These are phyloP conservation scores for Candida pseudoviswanathii DNA, from an alignment of 1,139 yeast genomes.

Conservation along the genomic window DNA sequence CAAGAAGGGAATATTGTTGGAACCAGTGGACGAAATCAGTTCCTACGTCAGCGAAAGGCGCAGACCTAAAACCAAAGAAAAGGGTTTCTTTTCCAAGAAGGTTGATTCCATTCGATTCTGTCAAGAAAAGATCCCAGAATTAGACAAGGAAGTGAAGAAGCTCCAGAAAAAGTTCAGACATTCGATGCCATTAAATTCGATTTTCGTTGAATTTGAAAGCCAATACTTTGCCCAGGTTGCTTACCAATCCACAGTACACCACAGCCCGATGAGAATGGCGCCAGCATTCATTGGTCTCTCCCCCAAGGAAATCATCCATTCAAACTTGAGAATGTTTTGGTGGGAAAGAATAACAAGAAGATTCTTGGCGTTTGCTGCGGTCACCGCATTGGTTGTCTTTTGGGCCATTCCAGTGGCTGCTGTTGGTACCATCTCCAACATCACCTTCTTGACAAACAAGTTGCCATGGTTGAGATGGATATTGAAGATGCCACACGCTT, in stretches of 20 bases:
- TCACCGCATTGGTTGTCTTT: constrained; percentile 61
- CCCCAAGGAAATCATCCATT: constrained; percentile 68
- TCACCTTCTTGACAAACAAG: constrained; percentile 61
- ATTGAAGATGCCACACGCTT: constrained; percentile 55
- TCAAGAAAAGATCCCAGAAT: constrained; percentile 52
- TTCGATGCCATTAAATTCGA: constrained; percentile 53
- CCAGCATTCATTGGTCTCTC: constrained; percentile 58
- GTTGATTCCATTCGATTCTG: constrained; percentile 64
- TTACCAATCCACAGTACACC: constrained; percentile 59
- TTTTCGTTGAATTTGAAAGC: constrained; percentile 69
- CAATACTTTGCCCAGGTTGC: constrained; percentile 75
- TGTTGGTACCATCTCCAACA: constrained; percentile 77
- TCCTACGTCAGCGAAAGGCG: constrained; percentile 76
- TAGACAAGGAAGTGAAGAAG: constrained; percentile 55
- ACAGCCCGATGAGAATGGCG: constrained; percentile 50
- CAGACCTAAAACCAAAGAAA: constrained; percentile 67
- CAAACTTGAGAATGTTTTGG: constrained; percentile 76
- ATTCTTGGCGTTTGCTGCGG: constrained; percentile 58
- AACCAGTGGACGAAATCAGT: constrained; percentile 53
- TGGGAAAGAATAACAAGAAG: constrained; percentile 73
- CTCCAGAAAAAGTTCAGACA: constrained; percentile 51
- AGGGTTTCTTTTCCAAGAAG: constrained; percentile 57
- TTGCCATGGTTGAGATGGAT: constrained; percentile 67
- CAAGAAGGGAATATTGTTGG: constrained; percentile 54
- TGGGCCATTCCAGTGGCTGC: constrained; percentile 91